Evolutionary conservation across 495 filamentous ascomycete species (phyloP), one percentile per base, ranked within the genome.

Genomic region (Aspergillus incahuasiensis): DNA sequence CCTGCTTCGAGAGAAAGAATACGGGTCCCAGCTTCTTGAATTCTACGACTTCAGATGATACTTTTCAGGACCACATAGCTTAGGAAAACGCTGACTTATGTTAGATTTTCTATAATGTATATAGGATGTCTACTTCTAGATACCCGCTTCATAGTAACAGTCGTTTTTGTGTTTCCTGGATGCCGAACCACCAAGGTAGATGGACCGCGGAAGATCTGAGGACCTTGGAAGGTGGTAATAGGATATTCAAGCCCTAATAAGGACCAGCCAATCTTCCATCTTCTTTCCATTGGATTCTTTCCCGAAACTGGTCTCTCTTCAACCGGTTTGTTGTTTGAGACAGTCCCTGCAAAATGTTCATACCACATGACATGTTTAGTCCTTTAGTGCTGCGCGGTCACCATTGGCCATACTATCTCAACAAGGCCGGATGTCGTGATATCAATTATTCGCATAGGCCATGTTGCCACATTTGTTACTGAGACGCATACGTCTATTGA

Each of bases 11-110:
- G 89, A 92, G 64, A 83, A 79, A 57, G 74, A 71, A 15, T 63
- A 76, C 18, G 87, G 89, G 20, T 75, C 78, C 20, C 88, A 92
- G 62, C 81, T 86, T 44, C 68, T 98, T 62, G 82, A 91, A 67
- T 86, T 94, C 56, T 97, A 97, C 69, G 91, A 98, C 72, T 98
- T 98, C 67, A 91, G 85, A 28, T 94, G 74, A 67, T 15, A 43
- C 12, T 1, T 51, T 16, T 30, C 24, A 13, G 25, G 11, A 7
- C 18, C 6, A 6, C 19, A 25, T 24, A 3, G 21, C 9, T 32
- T 6, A 22, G 15, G 9, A n/a, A 6, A 40, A 42, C 21, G 38
- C 39, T 32, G 38, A n/a, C 6, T 34, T 32, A 41, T 22, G 38
- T 18, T 24, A 28, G 7, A 42, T 21, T 11, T 11, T 13, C 6